Evolutionary conservation across 768 basidiomycete genomes (phyloP), one percentile per base, ranked within the genome.

Genomic region (Cystoderma amianthinum): DNA sequence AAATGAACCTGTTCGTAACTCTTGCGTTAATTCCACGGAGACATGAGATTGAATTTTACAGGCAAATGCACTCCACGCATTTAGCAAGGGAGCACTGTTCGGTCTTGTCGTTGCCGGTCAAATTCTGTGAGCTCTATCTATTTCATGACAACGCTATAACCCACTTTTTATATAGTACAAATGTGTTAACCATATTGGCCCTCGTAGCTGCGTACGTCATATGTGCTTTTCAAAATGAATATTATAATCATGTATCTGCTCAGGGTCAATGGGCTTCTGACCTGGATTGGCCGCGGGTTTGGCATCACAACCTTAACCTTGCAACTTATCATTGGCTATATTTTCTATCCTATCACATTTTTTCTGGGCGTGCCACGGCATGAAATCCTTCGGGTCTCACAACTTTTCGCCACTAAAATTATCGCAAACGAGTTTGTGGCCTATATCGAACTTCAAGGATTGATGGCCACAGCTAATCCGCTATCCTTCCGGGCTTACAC

Each of bases 271-370:
- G 91, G 85, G 32, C 67, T 92, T 10, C 72, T 93, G 28, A 91
- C 88, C 20, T 94, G 89, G 90, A 75, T 92, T 56, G 91, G 91
- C 22, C 76, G 71, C 44, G 89, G 86, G 38, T 90, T 92, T 53
- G 87, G 85, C 25, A 87, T 93, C 51, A 75, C 84, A 52, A 69
- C 74, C 0, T 76, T 94, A 41, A 93, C 90, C 2, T 70, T 96
- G 17, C 80, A 94, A 57, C 78, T 94, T 45, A 72, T 92, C 50
- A 64, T 93, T 44, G 81, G 88, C 30, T 94, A 96, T 64, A 59
- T 93, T 50, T 85, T 87, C 67, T 94, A 94, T 63, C 92, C 92
- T 19, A 46, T 95, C 46, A 76, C 85, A 1, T 91, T 91, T 70
- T 78, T 91, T 67, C 53, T 74, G 54, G 82, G 88, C 46, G 87